Evolutionary conservation across 2,329 filamentous ascomycete genomes (phyloP).

Genomic region (Kalaharituber pfeilii): DNA sequence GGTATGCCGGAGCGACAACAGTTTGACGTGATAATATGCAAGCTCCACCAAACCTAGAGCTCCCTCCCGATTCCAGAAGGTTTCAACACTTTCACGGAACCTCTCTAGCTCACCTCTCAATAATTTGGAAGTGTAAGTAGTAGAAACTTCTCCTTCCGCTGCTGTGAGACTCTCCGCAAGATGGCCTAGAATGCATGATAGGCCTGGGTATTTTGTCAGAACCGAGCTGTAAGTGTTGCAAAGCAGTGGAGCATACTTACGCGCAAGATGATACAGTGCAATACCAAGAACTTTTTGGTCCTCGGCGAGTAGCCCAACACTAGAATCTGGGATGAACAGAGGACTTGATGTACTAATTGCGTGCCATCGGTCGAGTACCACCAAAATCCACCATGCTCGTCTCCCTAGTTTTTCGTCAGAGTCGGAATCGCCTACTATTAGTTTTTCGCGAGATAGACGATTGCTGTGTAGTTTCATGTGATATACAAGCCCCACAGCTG

Average conservation of each 20-base stretch:
- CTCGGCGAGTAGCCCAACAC: constrained; percentile 41
- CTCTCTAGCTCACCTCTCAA: constrained; percentile 44
- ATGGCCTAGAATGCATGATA: constrained; percentile 33
- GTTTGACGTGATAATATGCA: constrained; percentile 51
- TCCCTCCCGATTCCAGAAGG: constrained; percentile 35
- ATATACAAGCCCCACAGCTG: constrained; percentile 48
- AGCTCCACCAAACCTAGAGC: constrained; percentile 39
- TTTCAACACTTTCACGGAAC: constrained; percentile 46
- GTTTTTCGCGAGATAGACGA: constrained; percentile 29
- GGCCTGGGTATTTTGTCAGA: constrained; percentile 13
- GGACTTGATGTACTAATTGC: constrained; percentile 49
- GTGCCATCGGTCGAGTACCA: constrained; percentile 57
- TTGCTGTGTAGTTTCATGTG: constrained; percentile 43
- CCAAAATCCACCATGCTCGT: constrained; percentile 54
- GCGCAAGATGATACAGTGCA: constrained; percentile 44
- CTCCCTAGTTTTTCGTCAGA: constrained; percentile 44
- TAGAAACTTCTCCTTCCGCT: constrained; percentile 18
- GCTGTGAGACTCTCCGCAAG: constrained; percentile 32
- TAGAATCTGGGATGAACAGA: constrained; percentile 44
- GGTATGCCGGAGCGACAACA: constrained; percentile 45
- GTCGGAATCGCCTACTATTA: constrained; percentile 34
- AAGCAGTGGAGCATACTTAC: constrained; percentile 33
- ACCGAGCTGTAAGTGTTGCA: not conserved
- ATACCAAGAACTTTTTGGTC: constrained; percentile 46
- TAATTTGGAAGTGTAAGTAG: constrained; percentile 33